A percentile compares a stretch with the other conserved stretches of the same genome.
Conservation (phyloP, 2,329 filamentous ascomycete genomes). For the Trichoderma sp. region DNA sequence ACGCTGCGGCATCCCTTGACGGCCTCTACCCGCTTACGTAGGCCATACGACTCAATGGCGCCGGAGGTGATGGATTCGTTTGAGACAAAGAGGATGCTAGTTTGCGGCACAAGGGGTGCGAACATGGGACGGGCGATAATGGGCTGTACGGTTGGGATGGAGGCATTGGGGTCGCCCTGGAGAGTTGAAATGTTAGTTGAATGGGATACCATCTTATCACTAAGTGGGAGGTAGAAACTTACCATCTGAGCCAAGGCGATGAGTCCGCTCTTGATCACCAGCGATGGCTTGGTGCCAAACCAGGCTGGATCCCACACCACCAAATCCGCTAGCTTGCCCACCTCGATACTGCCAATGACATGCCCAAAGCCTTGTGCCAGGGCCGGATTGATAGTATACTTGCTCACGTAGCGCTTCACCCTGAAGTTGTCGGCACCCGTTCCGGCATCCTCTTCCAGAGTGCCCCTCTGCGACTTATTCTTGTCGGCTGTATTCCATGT, state of each 20-base stretch:
- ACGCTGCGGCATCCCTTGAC: conserved; percentile 76
- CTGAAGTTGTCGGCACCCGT: conserved; percentile 86
- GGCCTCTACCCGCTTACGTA: conserved; percentile 79
- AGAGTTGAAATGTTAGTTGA: conserved; percentile 19
- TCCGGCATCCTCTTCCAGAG: conserved; percentile 74
- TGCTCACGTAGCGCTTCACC: conserved; percentile 90
- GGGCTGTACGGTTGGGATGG: conserved; percentile 87
- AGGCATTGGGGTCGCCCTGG: conserved; percentile 78
- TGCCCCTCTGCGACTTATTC: conserved; percentile 85
- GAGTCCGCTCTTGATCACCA: conserved; percentile 86
- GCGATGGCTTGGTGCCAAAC: conserved; percentile 84
- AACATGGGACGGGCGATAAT: conserved; percentile 87
- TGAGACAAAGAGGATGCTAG: conserved; percentile 83
- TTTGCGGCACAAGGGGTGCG: conserved; percentile 70
- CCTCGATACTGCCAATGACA: conserved; percentile 82
- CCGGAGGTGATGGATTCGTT: conserved; percentile 70
- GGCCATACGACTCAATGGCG: conserved; percentile 68
- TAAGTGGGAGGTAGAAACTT: conserved; percentile 34
- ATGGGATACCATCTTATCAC: background rate
- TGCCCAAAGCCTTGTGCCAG: conserved; percentile 89
- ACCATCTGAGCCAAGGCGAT: conserved; percentile 86
- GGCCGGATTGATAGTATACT: conserved; percentile 95
- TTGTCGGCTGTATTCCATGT: conserved; percentile 99
- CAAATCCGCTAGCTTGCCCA: conserved; percentile 87
- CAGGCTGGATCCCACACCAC: conserved; percentile 83